Evolutionary conservation across 768 basidiomycete genomes (phyloP), one percentile per base, ranked within the genome.

Genomic region (Panellus pusillus): DNA sequence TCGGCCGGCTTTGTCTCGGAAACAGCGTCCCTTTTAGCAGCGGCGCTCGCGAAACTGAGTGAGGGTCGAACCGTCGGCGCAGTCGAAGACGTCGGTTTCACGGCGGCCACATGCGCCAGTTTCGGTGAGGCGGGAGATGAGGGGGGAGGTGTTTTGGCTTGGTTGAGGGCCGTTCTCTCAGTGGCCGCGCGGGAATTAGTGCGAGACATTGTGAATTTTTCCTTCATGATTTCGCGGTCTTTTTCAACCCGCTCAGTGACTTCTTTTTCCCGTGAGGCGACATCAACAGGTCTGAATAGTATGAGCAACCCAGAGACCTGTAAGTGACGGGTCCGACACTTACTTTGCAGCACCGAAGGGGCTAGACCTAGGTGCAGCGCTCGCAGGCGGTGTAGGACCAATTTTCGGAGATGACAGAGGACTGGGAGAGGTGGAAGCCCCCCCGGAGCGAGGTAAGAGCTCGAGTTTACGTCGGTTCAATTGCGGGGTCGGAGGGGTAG

Each of bases 331-430:
- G 28, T 14, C n/a, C 17, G 68, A n/a, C n/a, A n/a, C 81, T 44
- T 61, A 91, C 90, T 74, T 87, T 32, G 96, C 96, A 49, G 79
- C 78, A 44, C 96, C 97, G 65, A 98, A 98, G 6, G 95, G 95
- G 67, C 80, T 93, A 54, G 87, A 65, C 32, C 82, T 72, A 32
- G 75, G 65, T 6, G 75, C 61, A 18, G 69, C 65, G 41, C 72
- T 62, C 8, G 67, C 68, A 32, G 75, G 56, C 46, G 74, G 67
- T 14, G 77, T 71, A 51, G 79, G 70, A 3, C 79, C 73, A 61
- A 89, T 81, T 71, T 88, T 87, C 0, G 90, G 91, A 8, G 91
- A 91, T 1, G 88, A 84, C 40, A 93, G 74, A 3, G 92, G 88
- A 15, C 90, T 87, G 27, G 89, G 80, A 12, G 79, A 77, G 9